Percentiles rank a stretch among this genome's conserved stretches.
These are phyloP conservation scores for Pyronema domesticum DNA, from an alignment of 495 filamentous ascomycete genomes.

Conservation along the genomic window DNA sequence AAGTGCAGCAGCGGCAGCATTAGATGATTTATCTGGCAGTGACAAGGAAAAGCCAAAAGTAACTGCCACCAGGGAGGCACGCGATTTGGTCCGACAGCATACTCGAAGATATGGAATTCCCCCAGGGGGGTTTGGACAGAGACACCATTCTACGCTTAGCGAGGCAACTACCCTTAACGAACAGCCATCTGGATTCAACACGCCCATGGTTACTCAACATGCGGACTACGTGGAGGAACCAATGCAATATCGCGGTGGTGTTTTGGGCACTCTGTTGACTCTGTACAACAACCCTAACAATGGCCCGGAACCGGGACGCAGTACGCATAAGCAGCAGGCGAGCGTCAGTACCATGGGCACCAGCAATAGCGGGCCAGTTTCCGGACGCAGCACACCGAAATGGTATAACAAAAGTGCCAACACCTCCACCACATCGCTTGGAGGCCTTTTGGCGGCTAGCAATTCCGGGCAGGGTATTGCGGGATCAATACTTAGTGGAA, in stretches of 20 bases:
- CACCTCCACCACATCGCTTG: slow-evolving; percentile 33
- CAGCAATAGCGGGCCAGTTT: slow-evolving; percentile 8
- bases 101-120: slow-evolving; percentile 25
- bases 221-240: slow-evolving; percentile 54
- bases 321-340: slow-evolving; percentile 13
- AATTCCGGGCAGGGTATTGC: slow-evolving; percentile 26
- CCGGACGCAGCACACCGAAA: slow-evolving; percentile 45
- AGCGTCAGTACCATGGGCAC: neutral
- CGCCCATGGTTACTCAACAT: slow-evolving; percentile 19
- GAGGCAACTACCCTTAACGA: neutral
- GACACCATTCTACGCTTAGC: neutral
- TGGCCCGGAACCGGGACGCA: slow-evolving; percentile 16
- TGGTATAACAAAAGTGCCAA: slow-evolving; percentile 45
- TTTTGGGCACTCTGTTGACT: slow-evolving; percentile 62
- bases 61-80: slow-evolving; percentile 29
- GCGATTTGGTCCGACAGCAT: slow-evolving; percentile 36
- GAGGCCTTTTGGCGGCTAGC: slow-evolving; percentile 26
- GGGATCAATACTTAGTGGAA: slow-evolving; percentile 11
- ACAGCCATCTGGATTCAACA: slow-evolving; percentile 1
- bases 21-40: slow-evolving; percentile 20
- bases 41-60: slow-evolving; percentile 8
- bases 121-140: slow-evolving; percentile 7
- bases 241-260: slow-evolving; percentile 52
- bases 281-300: slow-evolving; percentile 36
- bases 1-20: slow-evolving; percentile 11